These are phyloP conservation scores for Datisca glomerata DNA, from an alignment of 306 rosid species.

Conservation along the genomic window DNA sequence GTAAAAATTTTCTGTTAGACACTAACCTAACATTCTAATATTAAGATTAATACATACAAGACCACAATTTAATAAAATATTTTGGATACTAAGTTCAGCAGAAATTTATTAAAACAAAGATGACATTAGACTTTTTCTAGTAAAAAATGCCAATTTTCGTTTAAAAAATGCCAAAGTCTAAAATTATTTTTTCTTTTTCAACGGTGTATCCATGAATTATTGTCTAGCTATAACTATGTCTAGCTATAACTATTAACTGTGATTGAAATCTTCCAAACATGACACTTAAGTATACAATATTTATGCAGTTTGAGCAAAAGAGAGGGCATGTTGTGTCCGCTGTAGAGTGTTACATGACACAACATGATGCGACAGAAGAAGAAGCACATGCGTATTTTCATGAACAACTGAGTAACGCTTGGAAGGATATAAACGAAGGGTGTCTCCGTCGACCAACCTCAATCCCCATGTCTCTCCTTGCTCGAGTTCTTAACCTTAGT, in stretches of 20 bases:
- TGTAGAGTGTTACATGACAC: slow-evolving; percentile 34
- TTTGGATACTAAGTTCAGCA: too few species aligned
- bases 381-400: slow-evolving; percentile 3
- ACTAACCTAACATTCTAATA: background rate
- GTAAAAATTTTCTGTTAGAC: too few species aligned
- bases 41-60: too few species aligned
- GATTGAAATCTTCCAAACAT: background rate
- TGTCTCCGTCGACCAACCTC: slow-evolving; percentile 1
- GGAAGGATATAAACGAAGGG: slow-evolving; percentile 37
- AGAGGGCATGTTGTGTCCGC: slow-evolving; percentile 21
- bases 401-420: slow-evolving; percentile 6
- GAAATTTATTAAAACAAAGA: too few species aligned
- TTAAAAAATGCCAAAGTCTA: background rate
- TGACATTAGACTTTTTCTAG: too few species aligned
- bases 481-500: slow-evolving; percentile 21
- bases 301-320: slow-evolving; percentile 10
- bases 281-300: background rate
- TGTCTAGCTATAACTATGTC: too few species aligned
- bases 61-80: too few species aligned
- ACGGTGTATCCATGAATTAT: too few species aligned
- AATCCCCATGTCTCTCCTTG: slow-evolving; percentile 22
- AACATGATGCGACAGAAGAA: slow-evolving; percentile 6
- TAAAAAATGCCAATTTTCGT: background rate
- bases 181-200: background rate
- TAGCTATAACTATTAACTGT: background rate